Conservation (phyloP, 2,329 filamentous ascomycete species). For the Pseudogymnoascus sp. region DNA sequence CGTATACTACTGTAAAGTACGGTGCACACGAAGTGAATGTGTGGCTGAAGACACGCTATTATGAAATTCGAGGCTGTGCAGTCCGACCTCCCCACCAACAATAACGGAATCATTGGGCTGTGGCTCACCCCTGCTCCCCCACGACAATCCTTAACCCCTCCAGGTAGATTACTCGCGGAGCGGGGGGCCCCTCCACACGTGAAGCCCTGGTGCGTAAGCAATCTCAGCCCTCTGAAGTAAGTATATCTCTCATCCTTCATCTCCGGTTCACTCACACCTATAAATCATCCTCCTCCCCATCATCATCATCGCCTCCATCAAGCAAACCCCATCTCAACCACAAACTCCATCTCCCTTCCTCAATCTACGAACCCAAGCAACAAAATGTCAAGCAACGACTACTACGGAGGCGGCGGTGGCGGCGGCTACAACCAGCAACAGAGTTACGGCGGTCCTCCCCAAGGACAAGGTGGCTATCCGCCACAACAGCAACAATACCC, state of each 20-base stretch:
- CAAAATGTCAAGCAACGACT: conserved; percentile 24
- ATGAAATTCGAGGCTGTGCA: conserved; percentile 1
- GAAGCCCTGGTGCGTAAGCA: conserved; percentile 5
- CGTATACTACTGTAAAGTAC: not conserved
- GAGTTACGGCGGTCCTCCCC: conserved; percentile 16
- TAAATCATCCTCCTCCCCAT: conserved; percentile 4
- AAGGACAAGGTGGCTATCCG: conserved; percentile 15
- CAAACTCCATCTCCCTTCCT: not conserved
- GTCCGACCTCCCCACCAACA: conserved; percentile 3
- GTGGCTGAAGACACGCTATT: conserved; percentile 3
- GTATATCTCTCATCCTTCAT: conserved; percentile 7
- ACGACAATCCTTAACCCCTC: conserved; percentile 6
- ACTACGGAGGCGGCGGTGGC: conserved; percentile 19
- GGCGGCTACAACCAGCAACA: conserved; percentile 13
- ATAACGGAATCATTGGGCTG: conserved; percentile 2
- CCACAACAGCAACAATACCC: conserved; percentile 12
- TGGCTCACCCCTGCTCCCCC: not conserved
- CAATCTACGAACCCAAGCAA: not conserved
- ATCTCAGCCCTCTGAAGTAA: conserved; percentile 4
- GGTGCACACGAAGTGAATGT: not conserved
- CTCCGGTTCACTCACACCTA: not conserved
- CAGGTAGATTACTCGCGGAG: not conserved
- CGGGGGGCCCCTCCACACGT: conserved; percentile 2
- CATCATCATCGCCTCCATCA: conserved; percentile 9
- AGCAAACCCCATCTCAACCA: not conserved